Evolutionary conservation across 805 yeast genomes (phyloP).

Genomic region (Blastobotrys muscicola): DNA sequence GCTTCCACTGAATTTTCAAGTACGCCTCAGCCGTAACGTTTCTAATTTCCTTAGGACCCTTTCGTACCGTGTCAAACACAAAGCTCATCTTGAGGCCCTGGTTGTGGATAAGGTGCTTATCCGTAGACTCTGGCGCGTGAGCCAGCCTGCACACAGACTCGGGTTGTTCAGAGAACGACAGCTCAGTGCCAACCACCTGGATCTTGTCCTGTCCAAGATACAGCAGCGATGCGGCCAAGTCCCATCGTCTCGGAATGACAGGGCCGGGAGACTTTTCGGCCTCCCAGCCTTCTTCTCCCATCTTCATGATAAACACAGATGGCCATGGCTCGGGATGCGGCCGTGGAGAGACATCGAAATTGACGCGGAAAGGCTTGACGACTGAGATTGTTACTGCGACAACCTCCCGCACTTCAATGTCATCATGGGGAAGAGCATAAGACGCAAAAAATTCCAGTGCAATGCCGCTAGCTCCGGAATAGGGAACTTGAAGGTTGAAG

Average conservation of each 20-base stretch:
- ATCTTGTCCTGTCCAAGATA: conserved; percentile 16
- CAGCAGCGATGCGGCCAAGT: conserved; percentile 23
- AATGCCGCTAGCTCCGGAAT: conserved; percentile 1
- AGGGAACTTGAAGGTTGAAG: conserved; percentile 1
- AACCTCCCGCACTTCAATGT: conserved; percentile 18
- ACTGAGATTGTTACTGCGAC: conserved; percentile 23
- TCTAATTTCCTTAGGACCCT: conserved; percentile 14
- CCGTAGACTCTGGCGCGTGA: conserved; percentile 1
- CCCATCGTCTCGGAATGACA: conserved; percentile 27
- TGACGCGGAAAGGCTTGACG: conserved; percentile 27
- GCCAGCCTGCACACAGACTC: conserved; percentile 4
- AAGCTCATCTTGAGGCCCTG: conserved; percentile 9
- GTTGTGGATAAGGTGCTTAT: conserved; percentile 11
- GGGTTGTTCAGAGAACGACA: conserved; percentile 11
- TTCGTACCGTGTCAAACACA: conserved; percentile 13
- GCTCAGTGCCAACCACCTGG: conserved; percentile 15
- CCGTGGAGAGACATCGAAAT: conserved; percentile 29
- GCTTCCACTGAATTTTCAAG: conserved; percentile 26
- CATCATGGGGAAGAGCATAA: neutral
- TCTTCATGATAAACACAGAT: conserved; percentile 26
- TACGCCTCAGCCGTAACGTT: conserved; percentile 21
- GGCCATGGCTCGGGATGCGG: conserved; percentile 29
- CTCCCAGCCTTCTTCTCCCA: neutral
- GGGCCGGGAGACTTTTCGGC: conserved; percentile 18
- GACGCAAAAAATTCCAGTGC: neutral